A percentile compares a stretch with the other conserved stretches of the same genome.
These are phyloP conservation scores for Basidioascus undulatus DNA, from an alignment of 768 basidiomycete genomes.

Conservation along the genomic window DNA sequence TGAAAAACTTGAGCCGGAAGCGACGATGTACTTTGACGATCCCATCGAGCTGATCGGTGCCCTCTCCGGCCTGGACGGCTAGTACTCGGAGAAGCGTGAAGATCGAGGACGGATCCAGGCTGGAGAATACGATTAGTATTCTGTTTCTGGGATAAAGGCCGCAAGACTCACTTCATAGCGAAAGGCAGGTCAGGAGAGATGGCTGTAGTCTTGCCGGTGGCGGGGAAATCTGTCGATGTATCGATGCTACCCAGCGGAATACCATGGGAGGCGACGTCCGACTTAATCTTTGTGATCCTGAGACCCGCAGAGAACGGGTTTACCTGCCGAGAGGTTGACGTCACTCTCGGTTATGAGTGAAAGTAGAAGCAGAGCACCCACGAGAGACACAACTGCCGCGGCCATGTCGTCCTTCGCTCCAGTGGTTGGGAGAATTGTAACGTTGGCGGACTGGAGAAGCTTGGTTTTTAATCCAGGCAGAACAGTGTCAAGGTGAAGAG, in stretches of 20 bases:
- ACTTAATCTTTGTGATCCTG: constrained; percentile 32
- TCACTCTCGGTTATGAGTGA: background rate
- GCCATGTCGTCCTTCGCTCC: constrained; percentile 37
- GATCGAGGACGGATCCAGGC: constrained; percentile 46
- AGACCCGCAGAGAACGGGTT: constrained; percentile 46
- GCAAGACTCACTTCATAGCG: constrained; percentile 1
- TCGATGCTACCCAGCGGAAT: constrained; percentile 38
- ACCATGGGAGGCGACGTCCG: constrained; percentile 36
- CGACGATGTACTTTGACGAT: too few relatives aligned
- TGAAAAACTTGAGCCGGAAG: too few relatives aligned
- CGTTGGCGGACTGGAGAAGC: constrained; percentile 31
- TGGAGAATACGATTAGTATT: constrained; percentile 19
- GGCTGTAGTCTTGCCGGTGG: constrained; percentile 30
- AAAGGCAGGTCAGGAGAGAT: constrained; percentile 28
- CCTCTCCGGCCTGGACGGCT: constrained; percentile 36
- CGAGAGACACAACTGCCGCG: constrained; percentile 24
- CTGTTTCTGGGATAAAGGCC: background rate
- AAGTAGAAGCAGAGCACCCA: background rate
- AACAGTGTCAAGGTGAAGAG: constrained; percentile 32
- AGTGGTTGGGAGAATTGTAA: constrained; percentile 31
- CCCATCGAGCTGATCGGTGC: constrained; percentile 36
- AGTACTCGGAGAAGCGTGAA: constrained; percentile 47
- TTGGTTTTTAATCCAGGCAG: constrained; percentile 37
- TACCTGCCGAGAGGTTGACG: constrained; percentile 23
- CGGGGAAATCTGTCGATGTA: constrained; percentile 27